These are phyloP conservation scores for Fusarium euwallaceae DNA, from an alignment of 2,329 filamentous ascomycete genomes.

Conservation along the genomic window DNA sequence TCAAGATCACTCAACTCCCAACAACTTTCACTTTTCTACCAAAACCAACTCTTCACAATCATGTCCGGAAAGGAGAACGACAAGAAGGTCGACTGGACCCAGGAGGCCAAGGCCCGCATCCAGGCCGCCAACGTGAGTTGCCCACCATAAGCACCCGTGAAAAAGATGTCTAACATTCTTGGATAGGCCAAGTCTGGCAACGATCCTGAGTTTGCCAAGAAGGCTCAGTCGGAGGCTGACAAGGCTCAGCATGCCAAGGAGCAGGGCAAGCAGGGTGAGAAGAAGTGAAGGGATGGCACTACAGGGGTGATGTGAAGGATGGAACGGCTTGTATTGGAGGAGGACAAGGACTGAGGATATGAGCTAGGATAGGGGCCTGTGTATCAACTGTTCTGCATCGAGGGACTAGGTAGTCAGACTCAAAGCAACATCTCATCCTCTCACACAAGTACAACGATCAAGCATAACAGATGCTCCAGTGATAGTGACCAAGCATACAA, in stretches of 20 bases:
- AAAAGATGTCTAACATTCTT: not conserved
- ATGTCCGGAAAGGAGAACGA: conserved; percentile 15
- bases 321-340: not conserved
- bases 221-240: conserved; percentile 8
- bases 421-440: not conserved
- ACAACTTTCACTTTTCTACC: not conserved
- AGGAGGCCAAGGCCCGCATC: conserved; percentile 26
- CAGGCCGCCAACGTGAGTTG: conserved; percentile 1
- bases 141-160: not conserved
- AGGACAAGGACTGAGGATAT: not conserved
- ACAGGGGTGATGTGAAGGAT: not conserved
- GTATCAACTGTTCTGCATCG: not conserved
- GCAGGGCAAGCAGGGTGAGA: not conserved
- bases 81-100: not conserved
- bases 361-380: not conserved
- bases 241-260: conserved; percentile 2
- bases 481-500: not conserved
- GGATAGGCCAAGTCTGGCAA: conserved; percentile 20
- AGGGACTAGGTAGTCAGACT: not conserved
- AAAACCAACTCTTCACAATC: not conserved
- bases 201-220: conserved; percentile 6
- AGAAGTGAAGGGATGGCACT: conserved; percentile 15
- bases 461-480: not conserved
- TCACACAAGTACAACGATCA: not conserved
- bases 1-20: too few species aligned